Base-by-base conservation (phyloP, 2,329 filamentous ascomycete genomes). In the Coniochaeta hoffmannii region DNA sequence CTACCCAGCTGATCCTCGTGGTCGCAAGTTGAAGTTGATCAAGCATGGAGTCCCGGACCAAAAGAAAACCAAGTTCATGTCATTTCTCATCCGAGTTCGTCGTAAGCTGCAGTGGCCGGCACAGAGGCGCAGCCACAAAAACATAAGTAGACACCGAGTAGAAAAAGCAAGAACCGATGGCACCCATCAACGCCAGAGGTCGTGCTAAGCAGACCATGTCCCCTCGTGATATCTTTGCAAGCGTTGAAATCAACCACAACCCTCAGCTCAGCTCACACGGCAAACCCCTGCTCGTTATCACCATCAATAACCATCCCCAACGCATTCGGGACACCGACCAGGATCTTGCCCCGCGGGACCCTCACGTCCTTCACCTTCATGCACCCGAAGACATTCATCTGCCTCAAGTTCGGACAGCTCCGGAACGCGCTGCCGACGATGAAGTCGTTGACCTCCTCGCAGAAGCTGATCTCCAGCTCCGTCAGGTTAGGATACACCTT, bases 381-480 rank as follows among this genome's bases (percentile, higher is more conserved):
- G 67, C 83, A 85, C 12, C 83, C 83, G 70, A 85, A 86, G 0
- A 86, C 80, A 50, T 82, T 83, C 50, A 86, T 67, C 62, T 80
- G 77, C 59, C 75, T 76, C 56, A 87, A 68, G 32, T 74, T 79
- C 0, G 86, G 86, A 59, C 86, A 89, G 52, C 75, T 73, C 19
- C 79, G 75, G 70, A 89, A 89, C 56, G 89, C 81, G 56, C 73
- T 76, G 0, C 81, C 82, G 3, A 89, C 73, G 1, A 88, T 72
- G 53, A 81, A 78, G 61, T 88, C 86, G 17, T 83, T 85, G 5
- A 89, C 80, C 30, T 81, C 73, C 55, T 85, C 82, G 61, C 85
- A 87, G 68, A 96, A 95, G 54, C 86, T 89, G 44, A 94, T 75
- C 66, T 96, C 90, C 44, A 96, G 74, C 56, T 87, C 81, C 58